Percentiles rank a stretch among this genome's conserved stretches.
phyloP scores from a whole-genome alignment of 1,139 yeast genomes.

The Taphrina confusa region DNA sequence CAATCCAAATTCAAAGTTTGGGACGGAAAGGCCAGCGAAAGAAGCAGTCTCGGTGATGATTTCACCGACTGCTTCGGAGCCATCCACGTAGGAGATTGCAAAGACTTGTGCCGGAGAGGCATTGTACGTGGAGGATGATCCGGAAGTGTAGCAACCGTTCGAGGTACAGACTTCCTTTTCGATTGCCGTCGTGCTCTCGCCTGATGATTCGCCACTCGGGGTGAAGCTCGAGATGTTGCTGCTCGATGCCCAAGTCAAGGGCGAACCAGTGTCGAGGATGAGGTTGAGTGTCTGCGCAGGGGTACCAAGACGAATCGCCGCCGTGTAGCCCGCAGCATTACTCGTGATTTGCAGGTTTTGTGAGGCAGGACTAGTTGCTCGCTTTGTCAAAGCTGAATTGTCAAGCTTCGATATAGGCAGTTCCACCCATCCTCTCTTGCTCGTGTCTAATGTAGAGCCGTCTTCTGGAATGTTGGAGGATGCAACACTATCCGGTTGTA shows the following conservation, averaged over 20 bases:
- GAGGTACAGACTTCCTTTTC: conserved; percentile 22
- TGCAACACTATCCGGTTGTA: not conserved
- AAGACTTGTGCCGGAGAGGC: conserved; percentile 22
- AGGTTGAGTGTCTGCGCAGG: conserved; percentile 56
- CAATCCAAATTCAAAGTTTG: conserved; percentile 29
- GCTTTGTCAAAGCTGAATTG: not conserved
- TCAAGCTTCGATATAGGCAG: not conserved
- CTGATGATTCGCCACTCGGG: conserved; percentile 16
- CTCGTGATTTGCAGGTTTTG: not conserved
- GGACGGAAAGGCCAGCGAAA: conserved; percentile 22
- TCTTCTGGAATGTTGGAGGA: not conserved
- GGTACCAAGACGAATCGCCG: conserved; percentile 52
- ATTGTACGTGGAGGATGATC: conserved; percentile 11
- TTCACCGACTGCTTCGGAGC: conserved; percentile 31
- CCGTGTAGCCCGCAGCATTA: conserved; percentile 6
- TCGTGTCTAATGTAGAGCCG: not conserved
- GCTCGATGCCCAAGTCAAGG: conserved; percentile 15
- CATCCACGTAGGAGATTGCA: conserved; percentile 31
- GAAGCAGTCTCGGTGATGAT: conserved; percentile 26
- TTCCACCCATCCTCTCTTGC: conserved; percentile 7
- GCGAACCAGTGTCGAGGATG: conserved; percentile 61
- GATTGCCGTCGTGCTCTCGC: conserved; percentile 10
- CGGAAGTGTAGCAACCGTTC: conserved; percentile 25
- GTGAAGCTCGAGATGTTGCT: conserved; percentile 19
- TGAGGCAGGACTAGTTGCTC: conserved; percentile 8